phyloP scores from a whole-genome alignment of 2,329 filamentous ascomycete species.

The Rachicladosporium sp. region DNA sequence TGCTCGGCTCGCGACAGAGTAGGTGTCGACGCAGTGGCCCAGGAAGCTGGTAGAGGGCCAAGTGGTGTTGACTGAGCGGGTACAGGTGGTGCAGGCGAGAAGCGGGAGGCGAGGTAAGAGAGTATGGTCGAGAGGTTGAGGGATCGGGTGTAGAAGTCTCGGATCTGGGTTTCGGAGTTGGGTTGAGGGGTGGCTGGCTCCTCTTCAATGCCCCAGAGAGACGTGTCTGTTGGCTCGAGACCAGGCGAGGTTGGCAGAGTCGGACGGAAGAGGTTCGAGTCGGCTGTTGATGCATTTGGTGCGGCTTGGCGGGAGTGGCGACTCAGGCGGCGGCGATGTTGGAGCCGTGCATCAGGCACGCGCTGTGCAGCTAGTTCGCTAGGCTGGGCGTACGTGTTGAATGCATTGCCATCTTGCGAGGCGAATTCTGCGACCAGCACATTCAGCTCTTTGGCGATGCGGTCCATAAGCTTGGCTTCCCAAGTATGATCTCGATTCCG shows the following conservation, averaged over 20 bases:
- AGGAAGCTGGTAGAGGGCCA: conserved; percentile 20
- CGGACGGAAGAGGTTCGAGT: conserved; percentile 16
- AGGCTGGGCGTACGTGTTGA: conserved; percentile 61
- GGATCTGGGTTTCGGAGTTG: conserved; percentile 29
- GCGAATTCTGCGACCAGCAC: conserved; percentile 71
- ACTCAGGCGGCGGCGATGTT: conserved; percentile 12
- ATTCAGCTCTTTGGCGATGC: conserved; percentile 77
- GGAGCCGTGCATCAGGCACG: conserved; percentile 8
- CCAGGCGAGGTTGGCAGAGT: conserved; percentile 20
- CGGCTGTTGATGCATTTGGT: background rate
- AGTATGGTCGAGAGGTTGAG: conserved; percentile 88
- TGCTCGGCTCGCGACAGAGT: conserved; percentile 66
- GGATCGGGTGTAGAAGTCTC: conserved; percentile 85
- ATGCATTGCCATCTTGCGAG: conserved; percentile 68
- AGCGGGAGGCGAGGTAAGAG: conserved; percentile 67
- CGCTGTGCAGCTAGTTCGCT: conserved; percentile 59
- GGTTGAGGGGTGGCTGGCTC: conserved; percentile 30
- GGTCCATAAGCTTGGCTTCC: conserved; percentile 69
- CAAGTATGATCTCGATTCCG: conserved; percentile 38
- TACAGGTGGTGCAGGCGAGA: conserved; percentile 40
- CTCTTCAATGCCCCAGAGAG: conserved; percentile 58
- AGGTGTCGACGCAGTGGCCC: conserved; percentile 36
- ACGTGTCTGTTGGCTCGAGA: conserved; percentile 35
- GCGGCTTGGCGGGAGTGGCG: background rate
- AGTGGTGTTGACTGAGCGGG: conserved; percentile 10